Evolutionary conservation across 306 rosid species (phyloP).

Genomic region (Fagus crenata): DNA sequence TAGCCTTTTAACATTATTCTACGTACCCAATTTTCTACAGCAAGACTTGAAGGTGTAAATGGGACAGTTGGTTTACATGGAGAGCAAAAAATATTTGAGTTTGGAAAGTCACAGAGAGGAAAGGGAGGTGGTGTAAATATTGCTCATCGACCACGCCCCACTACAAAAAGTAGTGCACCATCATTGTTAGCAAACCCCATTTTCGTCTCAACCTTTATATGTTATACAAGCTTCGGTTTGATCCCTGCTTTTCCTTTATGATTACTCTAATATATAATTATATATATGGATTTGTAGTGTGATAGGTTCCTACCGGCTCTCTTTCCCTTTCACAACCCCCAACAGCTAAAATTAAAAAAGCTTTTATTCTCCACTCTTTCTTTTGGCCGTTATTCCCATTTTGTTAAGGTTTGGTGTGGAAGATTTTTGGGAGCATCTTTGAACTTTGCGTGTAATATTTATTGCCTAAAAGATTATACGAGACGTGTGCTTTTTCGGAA

Average conservation of each 20-base stretch:
- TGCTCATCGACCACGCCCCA: neutral
- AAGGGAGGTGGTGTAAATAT: conserved; percentile 20
- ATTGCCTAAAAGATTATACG: no score
- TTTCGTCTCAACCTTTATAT: conserved; percentile 3
- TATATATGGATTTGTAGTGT: neutral
- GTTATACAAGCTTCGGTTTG: neutral
- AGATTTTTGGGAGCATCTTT: no score
- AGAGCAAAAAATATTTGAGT: neutral
- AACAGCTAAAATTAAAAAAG: neutral
- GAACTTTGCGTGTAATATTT: no score
- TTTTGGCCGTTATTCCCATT: no score
- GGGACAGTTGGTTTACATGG: neutral
- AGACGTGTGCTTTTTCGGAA: no score
- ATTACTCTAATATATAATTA: neutral
- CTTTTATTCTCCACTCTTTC: no score
- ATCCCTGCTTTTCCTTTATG: neutral
- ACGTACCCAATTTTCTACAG: neutral
- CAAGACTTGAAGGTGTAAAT: neutral
- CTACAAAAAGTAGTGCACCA: neutral
- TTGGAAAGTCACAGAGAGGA: conserved; percentile 19
- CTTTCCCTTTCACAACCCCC: neutral
- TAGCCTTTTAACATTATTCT: no score
- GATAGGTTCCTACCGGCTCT: neutral
- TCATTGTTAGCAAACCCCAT: neutral
- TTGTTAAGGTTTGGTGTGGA: no score